Base-by-base conservation (phyloP, 306 rosid genomes). In the Quercus robur region DNA sequence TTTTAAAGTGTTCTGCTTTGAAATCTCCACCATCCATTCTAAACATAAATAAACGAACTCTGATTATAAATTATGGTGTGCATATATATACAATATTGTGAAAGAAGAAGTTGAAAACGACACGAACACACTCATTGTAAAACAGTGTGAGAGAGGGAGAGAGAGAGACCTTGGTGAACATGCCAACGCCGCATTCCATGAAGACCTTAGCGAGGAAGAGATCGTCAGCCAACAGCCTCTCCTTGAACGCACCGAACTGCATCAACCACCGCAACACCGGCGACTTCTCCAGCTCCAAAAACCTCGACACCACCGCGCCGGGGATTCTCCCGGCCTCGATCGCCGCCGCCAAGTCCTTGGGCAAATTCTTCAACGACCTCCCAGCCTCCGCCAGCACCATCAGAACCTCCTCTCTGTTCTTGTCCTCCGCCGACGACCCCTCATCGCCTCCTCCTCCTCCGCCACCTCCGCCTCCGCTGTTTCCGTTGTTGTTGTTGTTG, bases 111-210 rank as follows among this genome's bases (percentile, higher is more conserved):
- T 35, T 35, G 52, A 46, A 46, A 46, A 46, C 52, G 4, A 10
- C 14, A 35, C 2, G 41, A 35, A 46, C 52, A 46, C 52, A 46
- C 41, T 3, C 49, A 41, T 41, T 41, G 49, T 41, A 6, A 6
- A 41, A 12, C 12, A 46, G 0, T 46, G 41, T 1, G 54, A 49
- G 5, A 49, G 54, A 49, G 54, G 4, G 15, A 46, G 15, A 12
- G 52, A 46, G 51, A 46, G 54, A 41, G 72, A 95, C 98, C 99
- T 95, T 95, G 25, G 99, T 91, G 81, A 93, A 93, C 81, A 95
- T 70, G 49, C 99, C 99, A 77, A 95, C 99, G 49, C 99, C 98
- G 70, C 99, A 95, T 71, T 95, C 99, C 82, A 95, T 85, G n/a
- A 3, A 86, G 15, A 95, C 78, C 83, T 95, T 95, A 2, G 93